These are phyloP conservation scores for Lyophyllum semitale DNA, from an alignment of 768 basidiomycete genomes.

Conservation along the genomic window DNA sequence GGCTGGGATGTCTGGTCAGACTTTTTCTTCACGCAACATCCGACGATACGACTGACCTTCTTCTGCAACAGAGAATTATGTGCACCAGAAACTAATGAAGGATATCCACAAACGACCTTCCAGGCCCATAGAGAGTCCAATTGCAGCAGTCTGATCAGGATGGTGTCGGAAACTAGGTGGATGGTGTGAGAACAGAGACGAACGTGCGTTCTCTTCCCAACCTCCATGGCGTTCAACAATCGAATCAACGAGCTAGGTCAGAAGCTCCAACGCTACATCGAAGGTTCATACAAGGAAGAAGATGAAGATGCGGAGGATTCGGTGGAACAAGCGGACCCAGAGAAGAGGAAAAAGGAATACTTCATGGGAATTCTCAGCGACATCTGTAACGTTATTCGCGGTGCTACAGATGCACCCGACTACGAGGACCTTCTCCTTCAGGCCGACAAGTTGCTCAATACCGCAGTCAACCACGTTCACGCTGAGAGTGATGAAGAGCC, in stretches of 20 bases:
- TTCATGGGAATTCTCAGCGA: slow-evolving; percentile 1
- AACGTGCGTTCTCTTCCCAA: not conserved
- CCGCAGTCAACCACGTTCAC: not conserved
- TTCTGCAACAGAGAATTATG: no score
- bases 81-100: no score
- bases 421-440: not conserved
- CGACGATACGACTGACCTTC: no score
- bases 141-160: no score
- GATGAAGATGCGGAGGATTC: not conserved
- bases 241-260: not conserved
- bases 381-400: not conserved
- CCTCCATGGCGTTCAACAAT: not conserved
- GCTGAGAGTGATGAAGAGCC: not conserved
- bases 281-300: not conserved
- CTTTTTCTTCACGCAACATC: no score
- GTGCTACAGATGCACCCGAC: not conserved
- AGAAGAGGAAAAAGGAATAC: not conserved
- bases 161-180: no score
- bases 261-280: not conserved
- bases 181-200: not conserved
- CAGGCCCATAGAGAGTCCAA: no score
- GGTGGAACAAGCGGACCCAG: not conserved
- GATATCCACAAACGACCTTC: no score
- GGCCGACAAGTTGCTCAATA: slow-evolving; percentile 3
- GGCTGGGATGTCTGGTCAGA: no score